These are phyloP conservation scores for Thermomucor indicae-seudaticae DNA, from an alignment of 371 early-diverging fungal species.

Conservation along the genomic window DNA sequence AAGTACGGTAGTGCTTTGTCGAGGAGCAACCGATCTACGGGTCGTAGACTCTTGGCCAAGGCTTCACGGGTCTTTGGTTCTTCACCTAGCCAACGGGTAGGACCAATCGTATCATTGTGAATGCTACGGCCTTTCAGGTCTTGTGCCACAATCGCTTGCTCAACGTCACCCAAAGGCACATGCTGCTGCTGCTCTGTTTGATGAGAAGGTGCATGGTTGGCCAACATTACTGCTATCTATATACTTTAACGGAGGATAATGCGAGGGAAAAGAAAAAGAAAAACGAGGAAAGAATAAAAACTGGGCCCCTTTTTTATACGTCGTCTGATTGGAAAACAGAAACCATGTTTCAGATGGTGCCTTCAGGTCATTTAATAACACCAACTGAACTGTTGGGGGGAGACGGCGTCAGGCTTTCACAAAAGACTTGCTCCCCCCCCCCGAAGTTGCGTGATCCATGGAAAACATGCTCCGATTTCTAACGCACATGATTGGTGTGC, in stretches of 20 bases:
- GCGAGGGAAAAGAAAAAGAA: neutral
- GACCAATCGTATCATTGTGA: conserved; percentile 22
- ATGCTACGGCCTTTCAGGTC: conserved; percentile 16
- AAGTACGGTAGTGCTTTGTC: conserved; percentile 20
- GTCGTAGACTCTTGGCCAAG: conserved; percentile 11
- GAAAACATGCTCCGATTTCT: too few species aligned
- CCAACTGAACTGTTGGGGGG: too few species aligned
- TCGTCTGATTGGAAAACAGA: too few species aligned
- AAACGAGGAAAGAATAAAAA: neutral
- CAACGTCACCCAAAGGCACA: neutral
- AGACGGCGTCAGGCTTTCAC: too few species aligned
- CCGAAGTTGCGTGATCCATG: too few species aligned
- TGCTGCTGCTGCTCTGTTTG: neutral
- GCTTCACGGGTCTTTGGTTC: conserved; percentile 7
- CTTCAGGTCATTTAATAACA: too few species aligned
- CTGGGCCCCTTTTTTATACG: neutral
- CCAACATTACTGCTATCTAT: too few species aligned
- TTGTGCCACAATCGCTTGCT: conserved; percentile 12
- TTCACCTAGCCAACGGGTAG: conserved; percentile 14
- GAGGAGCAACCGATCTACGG: conserved; percentile 18
- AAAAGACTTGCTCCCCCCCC: too few species aligned
- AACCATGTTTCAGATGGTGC: too few species aligned
- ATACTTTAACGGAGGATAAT: too few species aligned
- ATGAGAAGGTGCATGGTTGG: neutral
- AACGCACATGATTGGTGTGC: too few species aligned